Percentiles rank a stretch among this genome's conserved stretches.
These are phyloP conservation scores for Cylindrodendrum hubeiense DNA, from an alignment of 2,329 filamentous ascomycete genomes.

Conservation along the genomic window DNA sequence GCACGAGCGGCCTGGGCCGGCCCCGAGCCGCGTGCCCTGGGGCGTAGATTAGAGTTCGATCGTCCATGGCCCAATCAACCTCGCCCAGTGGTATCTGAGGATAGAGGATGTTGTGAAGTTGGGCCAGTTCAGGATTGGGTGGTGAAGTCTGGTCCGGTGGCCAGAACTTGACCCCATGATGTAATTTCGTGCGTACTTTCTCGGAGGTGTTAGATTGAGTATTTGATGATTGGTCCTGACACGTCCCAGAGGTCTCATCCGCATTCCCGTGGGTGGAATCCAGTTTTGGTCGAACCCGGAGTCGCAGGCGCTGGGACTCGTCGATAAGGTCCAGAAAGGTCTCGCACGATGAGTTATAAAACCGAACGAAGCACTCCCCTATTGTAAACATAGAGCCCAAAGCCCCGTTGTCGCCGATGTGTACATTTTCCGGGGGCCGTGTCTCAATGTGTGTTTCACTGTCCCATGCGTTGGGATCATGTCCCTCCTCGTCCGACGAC, in stretches of 20 bases:
- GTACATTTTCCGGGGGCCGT: conserved; percentile 47
- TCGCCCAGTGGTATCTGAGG: conserved; percentile 45
- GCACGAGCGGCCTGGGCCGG: conserved; percentile 35
- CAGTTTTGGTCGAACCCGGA: conserved; percentile 50
- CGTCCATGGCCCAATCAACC: conserved; percentile 59
- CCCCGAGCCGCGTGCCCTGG: conserved; percentile 27
- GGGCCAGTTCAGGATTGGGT: conserved; percentile 21
- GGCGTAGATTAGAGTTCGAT: conserved; percentile 61
- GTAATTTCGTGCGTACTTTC: neutral
- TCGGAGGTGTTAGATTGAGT: neutral
- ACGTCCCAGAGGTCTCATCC: neutral
- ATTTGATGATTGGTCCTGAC: neutral
- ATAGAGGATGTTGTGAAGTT: conserved; percentile 54
- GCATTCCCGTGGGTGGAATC: neutral
- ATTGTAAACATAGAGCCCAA: conserved; percentile 60
- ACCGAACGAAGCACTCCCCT: conserved; percentile 65
- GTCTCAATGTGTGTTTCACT: conserved; percentile 49
- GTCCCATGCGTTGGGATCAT: conserved; percentile 43
- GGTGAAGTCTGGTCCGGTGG: conserved; percentile 30
- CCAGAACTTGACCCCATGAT: conserved; percentile 36
- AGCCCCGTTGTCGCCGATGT: conserved; percentile 60
- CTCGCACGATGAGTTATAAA: conserved; percentile 65
- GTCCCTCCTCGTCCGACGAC: neutral
- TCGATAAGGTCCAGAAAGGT: conserved; percentile 70
- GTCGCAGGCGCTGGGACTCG: conserved; percentile 53